Evolutionary conservation across 441 rosid genomes (phyloP).

Genomic region (Eugenia klotzschiana): DNA sequence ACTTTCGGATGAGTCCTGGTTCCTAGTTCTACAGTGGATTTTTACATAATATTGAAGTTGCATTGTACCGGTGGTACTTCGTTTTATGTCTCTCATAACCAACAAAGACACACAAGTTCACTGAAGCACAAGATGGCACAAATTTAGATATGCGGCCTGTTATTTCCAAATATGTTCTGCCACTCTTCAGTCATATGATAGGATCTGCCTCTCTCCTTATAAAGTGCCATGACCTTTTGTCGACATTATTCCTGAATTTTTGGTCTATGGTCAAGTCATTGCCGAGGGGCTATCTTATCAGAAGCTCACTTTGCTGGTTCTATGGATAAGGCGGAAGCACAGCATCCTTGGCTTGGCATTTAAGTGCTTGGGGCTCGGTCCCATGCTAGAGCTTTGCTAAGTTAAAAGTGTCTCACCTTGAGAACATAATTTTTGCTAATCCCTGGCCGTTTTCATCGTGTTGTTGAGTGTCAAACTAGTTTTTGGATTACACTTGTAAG

Average conservation of each 20-base stretch:
- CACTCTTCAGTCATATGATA: not conserved
- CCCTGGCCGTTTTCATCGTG: not conserved
- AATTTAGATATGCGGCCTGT: not conserved
- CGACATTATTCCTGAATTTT: not conserved
- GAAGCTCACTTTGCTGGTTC: not conserved
- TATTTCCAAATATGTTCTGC: not conserved
- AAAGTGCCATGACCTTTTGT: not conserved
- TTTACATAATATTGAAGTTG: not conserved
- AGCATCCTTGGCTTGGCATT: not conserved
- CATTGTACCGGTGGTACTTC: not conserved
- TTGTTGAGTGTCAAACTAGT: not conserved
- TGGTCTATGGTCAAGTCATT: not conserved
- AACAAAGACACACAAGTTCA: not conserved
- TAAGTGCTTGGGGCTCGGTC: not conserved
- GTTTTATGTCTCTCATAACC: not conserved
- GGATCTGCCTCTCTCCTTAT: not conserved
- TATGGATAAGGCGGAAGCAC: not conserved
- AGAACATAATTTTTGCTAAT: not conserved
- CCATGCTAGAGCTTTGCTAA: not conserved
- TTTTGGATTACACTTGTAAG: not conserved
- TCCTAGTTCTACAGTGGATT: not conserved
- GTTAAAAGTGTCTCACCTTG: not conserved
- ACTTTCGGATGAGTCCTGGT: not conserved
- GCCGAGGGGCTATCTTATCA: not conserved
- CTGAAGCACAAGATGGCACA: not conserved